Conservation (phyloP, 83 land plant species). For the Thuja plicata region DNA sequence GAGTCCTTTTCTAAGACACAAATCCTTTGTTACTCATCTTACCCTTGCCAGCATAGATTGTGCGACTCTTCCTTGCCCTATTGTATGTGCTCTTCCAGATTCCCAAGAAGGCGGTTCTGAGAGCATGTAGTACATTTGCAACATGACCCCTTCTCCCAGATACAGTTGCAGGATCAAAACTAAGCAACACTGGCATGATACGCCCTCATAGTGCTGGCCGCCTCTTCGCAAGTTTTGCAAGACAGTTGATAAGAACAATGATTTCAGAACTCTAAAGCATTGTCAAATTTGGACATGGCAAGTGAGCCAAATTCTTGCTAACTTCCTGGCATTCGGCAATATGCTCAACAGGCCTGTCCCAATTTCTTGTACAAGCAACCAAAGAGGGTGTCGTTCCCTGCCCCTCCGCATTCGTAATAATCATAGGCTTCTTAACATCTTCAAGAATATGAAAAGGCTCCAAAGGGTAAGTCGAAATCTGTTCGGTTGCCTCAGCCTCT, state of each 20-base stretch:
- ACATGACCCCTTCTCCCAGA: conserved; percentile 45
- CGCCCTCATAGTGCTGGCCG: conserved; percentile 49
- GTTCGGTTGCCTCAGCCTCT: too few relatives aligned
- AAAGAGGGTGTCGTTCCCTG: too few relatives aligned
- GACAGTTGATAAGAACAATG: conserved; percentile 62
- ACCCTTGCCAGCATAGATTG: too few relatives aligned
- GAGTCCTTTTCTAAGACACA: too few relatives aligned
- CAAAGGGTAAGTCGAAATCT: too few relatives aligned
- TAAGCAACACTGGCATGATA: conserved; percentile 53
- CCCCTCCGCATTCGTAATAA: too few relatives aligned
- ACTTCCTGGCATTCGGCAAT: conserved; percentile 57
- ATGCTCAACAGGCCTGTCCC: too few relatives aligned
- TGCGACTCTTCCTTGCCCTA: too few relatives aligned
- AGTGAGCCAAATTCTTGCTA: conserved; percentile 33
- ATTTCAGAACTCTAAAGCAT: conserved; percentile 40
- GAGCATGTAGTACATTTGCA: conserved; percentile 60
- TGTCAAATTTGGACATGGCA: conserved; percentile 33
- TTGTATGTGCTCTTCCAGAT: conserved; percentile 66
- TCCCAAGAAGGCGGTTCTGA: conserved; percentile 70
- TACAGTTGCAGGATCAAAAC: conserved; percentile 50
- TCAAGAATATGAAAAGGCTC: too few relatives aligned
- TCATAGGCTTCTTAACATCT: too few relatives aligned
- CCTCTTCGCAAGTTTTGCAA: conserved; percentile 74
- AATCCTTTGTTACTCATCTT: too few relatives aligned
- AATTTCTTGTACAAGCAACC: too few relatives aligned